phyloP scores from a whole-genome alignment of 352 stramenopile genomes.

The Phytophthora sp. region DNA sequence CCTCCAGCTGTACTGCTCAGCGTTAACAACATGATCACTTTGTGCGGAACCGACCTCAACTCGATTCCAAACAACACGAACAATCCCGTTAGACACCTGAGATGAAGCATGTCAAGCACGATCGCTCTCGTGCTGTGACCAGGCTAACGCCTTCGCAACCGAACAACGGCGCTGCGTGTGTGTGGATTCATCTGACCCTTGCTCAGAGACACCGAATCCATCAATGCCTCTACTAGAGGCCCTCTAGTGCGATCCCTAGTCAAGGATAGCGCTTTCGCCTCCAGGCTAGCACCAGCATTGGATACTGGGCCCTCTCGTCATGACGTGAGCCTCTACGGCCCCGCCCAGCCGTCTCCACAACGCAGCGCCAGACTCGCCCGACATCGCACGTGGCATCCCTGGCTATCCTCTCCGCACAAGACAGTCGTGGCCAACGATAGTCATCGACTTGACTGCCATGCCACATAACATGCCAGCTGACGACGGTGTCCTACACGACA shows the following conservation, averaged over 20 bases:
- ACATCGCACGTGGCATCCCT: constrained; percentile 1
- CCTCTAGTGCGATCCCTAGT: too few relatives aligned
- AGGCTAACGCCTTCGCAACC: constrained; percentile 7
- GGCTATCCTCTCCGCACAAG: constrained; percentile 7
- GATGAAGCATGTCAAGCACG: not conserved
- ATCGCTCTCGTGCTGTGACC: not conserved
- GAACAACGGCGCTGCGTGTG: too few relatives aligned
- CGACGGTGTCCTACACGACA: constrained; percentile 25
- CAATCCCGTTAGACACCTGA: constrained; percentile 2
- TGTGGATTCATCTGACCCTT: too few relatives aligned
- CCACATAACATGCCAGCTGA: constrained; percentile 14
- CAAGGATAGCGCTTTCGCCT: too few relatives aligned
- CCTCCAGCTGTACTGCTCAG: not conserved
- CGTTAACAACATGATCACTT: not conserved
- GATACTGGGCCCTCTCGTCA: not conserved
- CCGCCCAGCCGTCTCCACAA: not conserved
- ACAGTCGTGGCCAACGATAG: constrained; percentile 11
- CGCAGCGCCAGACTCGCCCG: constrained; percentile 1
- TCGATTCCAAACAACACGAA: not conserved
- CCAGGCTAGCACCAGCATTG: constrained; percentile 1
- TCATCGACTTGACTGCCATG: constrained; percentile 25
- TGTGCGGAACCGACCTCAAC: not conserved
- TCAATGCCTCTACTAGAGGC: too few relatives aligned
- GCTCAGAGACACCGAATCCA: too few relatives aligned
- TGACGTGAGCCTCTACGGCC: not conserved